Evolutionary conservation across 495 filamentous ascomycete species (phyloP), one percentile per base, ranked within the genome.

Genomic region (Trichoderma asperelloides): DNA sequence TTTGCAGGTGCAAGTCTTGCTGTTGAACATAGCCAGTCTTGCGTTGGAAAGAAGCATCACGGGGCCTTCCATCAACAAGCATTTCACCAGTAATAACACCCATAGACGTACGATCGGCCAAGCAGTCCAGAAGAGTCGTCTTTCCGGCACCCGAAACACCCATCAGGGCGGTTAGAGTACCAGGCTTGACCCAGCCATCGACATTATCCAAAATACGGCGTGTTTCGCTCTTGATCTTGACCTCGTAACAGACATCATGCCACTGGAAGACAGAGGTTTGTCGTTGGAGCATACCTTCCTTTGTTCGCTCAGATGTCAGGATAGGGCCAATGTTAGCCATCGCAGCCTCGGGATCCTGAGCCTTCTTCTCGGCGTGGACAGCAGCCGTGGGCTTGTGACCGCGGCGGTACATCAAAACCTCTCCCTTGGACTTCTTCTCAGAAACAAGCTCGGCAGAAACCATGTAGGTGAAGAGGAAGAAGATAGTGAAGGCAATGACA

Each of bases 21-120:
- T 98, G 94, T 72, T 98, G 92, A 23, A 95, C 94, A 71, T 97
- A 98, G 30, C 93, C 93, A 3, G 93, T 96, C 80, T 95, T 95
- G 41, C 93, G 89, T 73, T 95, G 92, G 83, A 96, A 96, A 0
- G 90, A 91, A 21, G 84, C 80, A 72, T 96, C 91, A 21, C 89
- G 84, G 49, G 82, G 87, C 28, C 80, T 82, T 2, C 91, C 93
- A 70, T 96, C 89, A 6, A 97, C 90, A 2, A 94, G 79, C 87
- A 94, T 93, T 65, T 93, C 87, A 28, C 93, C 93, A 21, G 85
- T 88, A 63, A 97, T 89, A 13, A 96, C 88, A 70, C 93, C 93
- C 85, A 93, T 92, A 0, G 89, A 90, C 40, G 89, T 91, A 74
- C 93, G 87, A 68, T 88, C 87, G 39, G 92, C 92, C 63, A 92